Evolutionary conservation across 352 stramenopile genomes (phyloP).

Genomic region (Phytophthora chlamydospora): DNA sequence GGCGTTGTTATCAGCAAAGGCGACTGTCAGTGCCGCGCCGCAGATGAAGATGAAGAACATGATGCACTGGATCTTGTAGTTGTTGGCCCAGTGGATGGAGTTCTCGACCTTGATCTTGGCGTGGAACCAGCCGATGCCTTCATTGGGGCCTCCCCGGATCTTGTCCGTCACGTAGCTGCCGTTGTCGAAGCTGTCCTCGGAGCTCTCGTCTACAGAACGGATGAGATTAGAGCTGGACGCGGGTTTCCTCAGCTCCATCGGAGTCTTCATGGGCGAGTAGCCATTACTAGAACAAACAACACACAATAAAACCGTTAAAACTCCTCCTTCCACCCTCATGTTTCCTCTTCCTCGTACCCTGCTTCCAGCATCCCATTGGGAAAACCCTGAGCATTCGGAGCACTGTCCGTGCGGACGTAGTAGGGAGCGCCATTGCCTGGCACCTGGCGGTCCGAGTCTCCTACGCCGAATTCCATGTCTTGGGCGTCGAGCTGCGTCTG

Average conservation of each 20-base stretch:
- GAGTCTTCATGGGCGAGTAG: slow-evolving; percentile 63
- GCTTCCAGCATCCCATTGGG: slow-evolving; percentile 35
- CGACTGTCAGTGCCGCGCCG: slow-evolving; percentile 59
- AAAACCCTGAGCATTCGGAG: slow-evolving; percentile 20
- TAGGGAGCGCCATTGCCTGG: slow-evolving; percentile 26
- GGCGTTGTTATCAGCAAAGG: slow-evolving; percentile 63
- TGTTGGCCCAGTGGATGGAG: slow-evolving; percentile 87
- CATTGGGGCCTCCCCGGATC: slow-evolving; percentile 47
- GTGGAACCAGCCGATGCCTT: slow-evolving; percentile 86
- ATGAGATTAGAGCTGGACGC: slow-evolving; percentile 36
- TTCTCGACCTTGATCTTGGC: slow-evolving; percentile 88
- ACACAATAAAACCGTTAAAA: background rate
- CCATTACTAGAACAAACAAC: slow-evolving; percentile 36
- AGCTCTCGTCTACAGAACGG: slow-evolving; percentile 68
- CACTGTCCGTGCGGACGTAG: slow-evolving; percentile 37
- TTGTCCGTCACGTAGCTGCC: slow-evolving; percentile 73
- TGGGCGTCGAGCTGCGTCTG: slow-evolving; percentile 21
- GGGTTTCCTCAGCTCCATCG: slow-evolving; percentile 53
- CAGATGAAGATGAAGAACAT: slow-evolving; percentile 82
- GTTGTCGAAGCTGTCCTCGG: slow-evolving; percentile 78
- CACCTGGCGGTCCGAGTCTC: slow-evolving; percentile 16
- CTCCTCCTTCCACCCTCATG: background rate
- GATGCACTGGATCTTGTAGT: slow-evolving; percentile 85
- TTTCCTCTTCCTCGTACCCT: slow-evolving; percentile 29
- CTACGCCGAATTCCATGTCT: slow-evolving; percentile 22